phyloP scores from a whole-genome alignment of 345 rosid species.

The Hibiscus trionum region DNA sequence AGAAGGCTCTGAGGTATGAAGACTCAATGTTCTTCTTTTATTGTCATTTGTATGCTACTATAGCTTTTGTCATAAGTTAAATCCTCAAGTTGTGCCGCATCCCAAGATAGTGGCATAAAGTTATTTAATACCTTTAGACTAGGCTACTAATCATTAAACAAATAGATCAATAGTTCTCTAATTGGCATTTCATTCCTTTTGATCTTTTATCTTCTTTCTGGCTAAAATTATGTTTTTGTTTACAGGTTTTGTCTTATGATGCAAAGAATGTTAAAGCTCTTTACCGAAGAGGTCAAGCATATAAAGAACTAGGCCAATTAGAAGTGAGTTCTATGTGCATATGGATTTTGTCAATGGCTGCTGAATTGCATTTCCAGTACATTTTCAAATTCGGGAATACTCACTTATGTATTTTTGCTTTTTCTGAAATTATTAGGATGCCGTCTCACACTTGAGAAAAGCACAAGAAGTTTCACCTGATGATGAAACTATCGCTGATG shows the following conservation, averaged over 20 bases:
- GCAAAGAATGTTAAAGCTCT: slow-evolving; percentile 81
- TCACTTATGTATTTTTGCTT: background rate
- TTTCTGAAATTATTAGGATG: slow-evolving; percentile 45
- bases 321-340: slow-evolving; percentile 56
- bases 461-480: slow-evolving; percentile 79
- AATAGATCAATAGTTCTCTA: background rate
- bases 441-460: slow-evolving; percentile 66
- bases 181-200: background rate
- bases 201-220: background rate
- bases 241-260: slow-evolving; percentile 75
- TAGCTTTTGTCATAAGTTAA: background rate
- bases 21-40: background rate
- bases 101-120: background rate
- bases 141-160: background rate
- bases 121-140: background rate
- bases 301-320: slow-evolving; percentile 59
- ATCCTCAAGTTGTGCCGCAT: background rate
- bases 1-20: slow-evolving; percentile 85
- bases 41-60: background rate
- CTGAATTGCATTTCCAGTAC: slow-evolving; percentile 2
- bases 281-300: slow-evolving; percentile 95
- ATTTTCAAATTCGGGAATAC: background rate
- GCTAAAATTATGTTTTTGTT: slow-evolving; percentile 14
- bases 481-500: slow-evolving; percentile 77
- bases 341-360: slow-evolving; percentile 9